Percentiles rank a stretch among this genome's conserved stretches.
phyloP scores from a whole-genome alignment of 2,329 filamentous ascomycete species.

The Colletotrichum limetticola region DNA sequence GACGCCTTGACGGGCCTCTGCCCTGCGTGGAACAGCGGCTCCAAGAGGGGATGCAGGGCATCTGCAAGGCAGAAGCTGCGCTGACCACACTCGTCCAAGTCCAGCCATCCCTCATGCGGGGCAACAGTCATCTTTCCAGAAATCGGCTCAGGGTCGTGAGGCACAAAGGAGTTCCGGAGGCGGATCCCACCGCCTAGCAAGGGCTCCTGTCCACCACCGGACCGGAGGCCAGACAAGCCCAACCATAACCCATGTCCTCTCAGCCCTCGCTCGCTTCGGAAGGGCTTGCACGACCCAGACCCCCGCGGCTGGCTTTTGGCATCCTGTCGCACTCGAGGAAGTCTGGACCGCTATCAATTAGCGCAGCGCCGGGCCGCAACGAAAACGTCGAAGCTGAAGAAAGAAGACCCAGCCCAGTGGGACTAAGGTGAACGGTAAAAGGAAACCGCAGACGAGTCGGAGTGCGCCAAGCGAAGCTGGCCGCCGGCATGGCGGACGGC shows the following conservation, averaged over 20 bases:
- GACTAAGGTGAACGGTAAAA: slow-evolving; percentile 8
- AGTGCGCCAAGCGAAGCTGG: neutral
- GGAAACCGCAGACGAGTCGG: slow-evolving; percentile 1
- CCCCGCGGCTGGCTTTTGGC: neutral
- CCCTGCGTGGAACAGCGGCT: neutral
- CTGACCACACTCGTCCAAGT: neutral
- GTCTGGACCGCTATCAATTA: slow-evolving; percentile 9
- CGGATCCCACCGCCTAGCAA: neutral
- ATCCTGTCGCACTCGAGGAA: neutral
- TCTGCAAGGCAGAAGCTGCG: neutral
- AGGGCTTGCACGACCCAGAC: slow-evolving; percentile 1
- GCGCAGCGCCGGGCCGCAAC: slow-evolving; percentile 9
- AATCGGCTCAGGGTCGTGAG: neutral
- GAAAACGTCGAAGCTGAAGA: slow-evolving; percentile 30
- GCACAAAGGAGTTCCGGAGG: slow-evolving; percentile 23
- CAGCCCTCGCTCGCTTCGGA: slow-evolving; percentile 12
- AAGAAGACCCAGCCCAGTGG: slow-evolving; percentile 5
- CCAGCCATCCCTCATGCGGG: neutral
- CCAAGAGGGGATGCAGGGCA: neutral
- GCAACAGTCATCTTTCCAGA: neutral
- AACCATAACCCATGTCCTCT: neutral
- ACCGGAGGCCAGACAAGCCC: neutral
- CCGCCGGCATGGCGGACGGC: neutral
- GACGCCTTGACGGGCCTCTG: slow-evolving; percentile 16
- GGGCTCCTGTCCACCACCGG: slow-evolving; percentile 3